phyloP scores from a whole-genome alignment of 345 rosid species.

The Ceriops decandra region DNA sequence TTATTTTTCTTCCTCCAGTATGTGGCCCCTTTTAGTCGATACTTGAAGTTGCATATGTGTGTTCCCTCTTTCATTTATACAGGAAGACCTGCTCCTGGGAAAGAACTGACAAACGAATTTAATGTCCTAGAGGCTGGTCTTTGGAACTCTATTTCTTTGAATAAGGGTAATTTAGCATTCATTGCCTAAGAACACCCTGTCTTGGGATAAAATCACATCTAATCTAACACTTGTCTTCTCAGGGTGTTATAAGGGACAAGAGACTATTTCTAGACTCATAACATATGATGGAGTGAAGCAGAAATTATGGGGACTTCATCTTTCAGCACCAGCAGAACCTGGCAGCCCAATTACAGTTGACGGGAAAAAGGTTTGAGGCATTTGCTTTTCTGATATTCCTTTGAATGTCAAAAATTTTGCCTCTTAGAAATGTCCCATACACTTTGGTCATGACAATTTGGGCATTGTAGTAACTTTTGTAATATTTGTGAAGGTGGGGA shows the following conservation, averaged over 20 bases:
- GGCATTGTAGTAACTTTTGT: neutral
- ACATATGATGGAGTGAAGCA: slow-evolving; percentile 88
- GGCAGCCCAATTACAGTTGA: slow-evolving; percentile 58
- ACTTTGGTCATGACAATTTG: neutral
- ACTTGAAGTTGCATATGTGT: neutral
- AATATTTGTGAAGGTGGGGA: slow-evolving; percentile 52
- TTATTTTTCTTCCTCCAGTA: neutral
- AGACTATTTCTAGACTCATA: slow-evolving; percentile 75
- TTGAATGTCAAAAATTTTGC: neutral
- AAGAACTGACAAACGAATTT: slow-evolving; percentile 75
- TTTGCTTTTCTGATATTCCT: slow-evolving; percentile 3
- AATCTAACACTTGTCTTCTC: slow-evolving; percentile 13
- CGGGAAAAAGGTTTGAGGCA: slow-evolving; percentile 55
- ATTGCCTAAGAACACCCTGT: neutral
- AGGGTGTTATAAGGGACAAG: slow-evolving; percentile 97
- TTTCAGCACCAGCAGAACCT: slow-evolving; percentile 71
- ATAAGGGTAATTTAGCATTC: slow-evolving; percentile 64
- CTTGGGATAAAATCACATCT: neutral
- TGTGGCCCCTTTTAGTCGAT: neutral
- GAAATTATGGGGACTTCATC: slow-evolving; percentile 65
- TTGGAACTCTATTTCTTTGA: slow-evolving; percentile 78
- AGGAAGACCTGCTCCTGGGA: slow-evolving; percentile 91
- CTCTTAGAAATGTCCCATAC: neutral
- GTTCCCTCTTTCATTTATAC: slow-evolving; percentile 24
- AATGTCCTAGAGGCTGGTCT: slow-evolving; percentile 85